These are phyloP conservation scores for Sordariomycetes sp. DNA, from an alignment of 2,329 filamentous ascomycete genomes.

Conservation along the genomic window DNA sequence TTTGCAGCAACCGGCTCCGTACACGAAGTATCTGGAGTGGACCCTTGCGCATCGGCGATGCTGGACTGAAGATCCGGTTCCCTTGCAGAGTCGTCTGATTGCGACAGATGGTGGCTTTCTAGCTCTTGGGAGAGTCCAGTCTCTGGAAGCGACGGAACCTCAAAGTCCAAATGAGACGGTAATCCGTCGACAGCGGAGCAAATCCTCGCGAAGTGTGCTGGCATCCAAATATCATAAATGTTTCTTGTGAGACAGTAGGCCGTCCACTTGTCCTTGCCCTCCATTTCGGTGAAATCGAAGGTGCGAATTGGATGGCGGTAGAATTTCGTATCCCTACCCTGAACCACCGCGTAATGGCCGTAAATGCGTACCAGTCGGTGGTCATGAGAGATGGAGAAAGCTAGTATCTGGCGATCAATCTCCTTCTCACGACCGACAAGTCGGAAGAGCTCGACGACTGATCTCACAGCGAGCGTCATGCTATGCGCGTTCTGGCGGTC, in stretches of 20 bases:
- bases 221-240: constrained; percentile 4
- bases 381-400: constrained; percentile 29
- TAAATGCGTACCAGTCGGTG: constrained; percentile 23
- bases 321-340: constrained; percentile 20
- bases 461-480: constrained; percentile 28
- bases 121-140: no score
- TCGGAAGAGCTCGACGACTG: constrained; percentile 27
- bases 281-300: constrained; percentile 18
- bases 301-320: constrained; percentile 25
- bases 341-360: constrained; percentile 26
- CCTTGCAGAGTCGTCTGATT: no score
- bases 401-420: constrained; percentile 29
- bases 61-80: no score
- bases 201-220: constrained; percentile 1
- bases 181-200: constrained; percentile 2
- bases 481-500: constrained; percentile 30
- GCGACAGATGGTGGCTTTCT: no score
- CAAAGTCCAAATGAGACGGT: no score
- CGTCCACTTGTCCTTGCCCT: constrained; percentile 4
- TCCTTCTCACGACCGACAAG: constrained; percentile 23
- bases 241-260: constrained; percentile 4
- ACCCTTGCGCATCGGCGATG: no score
- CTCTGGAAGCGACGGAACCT: no score
- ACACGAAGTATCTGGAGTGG: no score
- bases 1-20: no score